Base-by-base conservation (phyloP, 495 filamentous ascomycete genomes). In the Neurospora sp. region DNA sequence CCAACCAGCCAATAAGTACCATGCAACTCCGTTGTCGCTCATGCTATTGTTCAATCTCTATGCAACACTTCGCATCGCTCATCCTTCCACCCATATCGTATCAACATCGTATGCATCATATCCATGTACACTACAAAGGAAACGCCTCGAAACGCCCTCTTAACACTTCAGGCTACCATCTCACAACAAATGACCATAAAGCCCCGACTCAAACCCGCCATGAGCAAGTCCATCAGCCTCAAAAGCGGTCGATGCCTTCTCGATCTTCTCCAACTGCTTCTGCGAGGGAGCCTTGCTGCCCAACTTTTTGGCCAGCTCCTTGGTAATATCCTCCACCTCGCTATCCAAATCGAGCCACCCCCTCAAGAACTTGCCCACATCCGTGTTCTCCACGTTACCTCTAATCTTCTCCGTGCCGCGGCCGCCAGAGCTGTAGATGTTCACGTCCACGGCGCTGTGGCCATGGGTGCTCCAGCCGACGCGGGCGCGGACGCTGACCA, bases 351-450 rank as follows among this genome's bases (percentile, higher is more conserved):
- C 90, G 1, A 99, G 86, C 77, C 95, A 99, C 12, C 89, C 84
- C 20, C 87, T 82, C 27, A 99, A 82, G 80, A 97, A 98, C 40
- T 85, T 81, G 16, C 96, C 96, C 4, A 99, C 85, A 14, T 98
- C 93, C 4, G 92, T 99, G 79, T 99, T 99, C 84, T 99, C 96
- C 73, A 95, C 90, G 79, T 98, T 98, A 5, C 96, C 96, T 2
- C 86, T 77, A 20, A 98, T 81, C 37, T 75, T 76, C 3, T 86
- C 84, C 0, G 86, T 77, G 5, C 78, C 83, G 2, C 78, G 78
- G 4, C 87, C 87, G 22, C 81, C 80, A 0, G 90, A 91, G 72
- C 91, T 89, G 79, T 97, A 98, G 75, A 97, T 92, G 79, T 98
- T 97, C 69, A 98, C 94, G 79, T 98, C 94, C 14, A 93, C 93